Percentiles rank a stretch among this genome's conserved stretches.
These are phyloP conservation scores for Didymella pinodella DNA, from an alignment of 2,329 filamentous ascomycete species.

Conservation along the genomic window DNA sequence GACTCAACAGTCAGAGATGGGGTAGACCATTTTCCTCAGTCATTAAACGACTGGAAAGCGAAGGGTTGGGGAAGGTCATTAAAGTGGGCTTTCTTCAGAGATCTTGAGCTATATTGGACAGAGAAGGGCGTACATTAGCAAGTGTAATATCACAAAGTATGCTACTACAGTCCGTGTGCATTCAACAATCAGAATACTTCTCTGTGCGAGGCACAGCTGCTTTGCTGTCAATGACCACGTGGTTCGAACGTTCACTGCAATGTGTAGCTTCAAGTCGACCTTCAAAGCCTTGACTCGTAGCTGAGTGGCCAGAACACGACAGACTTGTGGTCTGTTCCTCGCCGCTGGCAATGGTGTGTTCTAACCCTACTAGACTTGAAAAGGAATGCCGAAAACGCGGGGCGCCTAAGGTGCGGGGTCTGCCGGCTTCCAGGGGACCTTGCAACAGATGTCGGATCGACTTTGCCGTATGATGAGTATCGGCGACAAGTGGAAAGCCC, in stretches of 20 bases:
- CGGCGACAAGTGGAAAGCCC: background rate
- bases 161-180: background rate
- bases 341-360: background rate
- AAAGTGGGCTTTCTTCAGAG: conserved; percentile 38
- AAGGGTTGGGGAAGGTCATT: conserved; percentile 33
- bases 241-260: background rate
- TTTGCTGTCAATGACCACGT: background rate
- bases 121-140: conserved; percentile 14
- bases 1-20: conserved; percentile 36
- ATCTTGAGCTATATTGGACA: conserved; percentile 33
- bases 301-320: background rate
- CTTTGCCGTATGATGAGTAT: background rate
- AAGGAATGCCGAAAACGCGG: conserved; percentile 10
- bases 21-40: conserved; percentile 36
- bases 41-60: conserved; percentile 37
- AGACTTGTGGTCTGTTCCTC: background rate
- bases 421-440: too few species aligned
- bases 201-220: background rate
- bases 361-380: background rate
- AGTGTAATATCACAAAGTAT: background rate
- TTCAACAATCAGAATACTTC: background rate
- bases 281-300: background rate
- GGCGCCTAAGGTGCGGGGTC: background rate
- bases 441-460: background rate
- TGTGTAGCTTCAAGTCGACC: background rate